These are phyloP conservation scores for Boletus rubropictus DNA, from an alignment of 768 basidiomycete species.

Conservation along the genomic window DNA sequence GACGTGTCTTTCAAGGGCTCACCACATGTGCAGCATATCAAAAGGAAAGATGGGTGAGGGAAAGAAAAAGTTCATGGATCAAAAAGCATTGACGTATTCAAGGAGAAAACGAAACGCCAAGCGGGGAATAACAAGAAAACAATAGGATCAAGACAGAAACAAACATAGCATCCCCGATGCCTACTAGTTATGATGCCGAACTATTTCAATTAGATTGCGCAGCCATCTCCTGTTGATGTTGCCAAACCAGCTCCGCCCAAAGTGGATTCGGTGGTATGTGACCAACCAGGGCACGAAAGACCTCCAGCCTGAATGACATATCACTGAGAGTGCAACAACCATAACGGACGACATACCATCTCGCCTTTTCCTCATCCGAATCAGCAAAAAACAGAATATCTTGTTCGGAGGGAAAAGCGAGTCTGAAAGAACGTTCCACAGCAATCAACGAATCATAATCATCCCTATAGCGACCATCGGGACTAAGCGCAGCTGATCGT, in stretches of 20 bases:
- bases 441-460: conserved; percentile 62
- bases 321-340: not conserved
- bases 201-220: conserved; percentile 11
- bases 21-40: conserved; percentile 16
- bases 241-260: conserved; percentile 91
- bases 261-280: conserved; percentile 88
- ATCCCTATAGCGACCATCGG: conserved; percentile 41
- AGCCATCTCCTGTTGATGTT: conserved; percentile 54
- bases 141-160: conserved; percentile 3
- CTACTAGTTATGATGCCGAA: not conserved
- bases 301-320: conserved; percentile 61
- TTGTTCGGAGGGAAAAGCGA: conserved; percentile 71
- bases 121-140: conserved; percentile 1
- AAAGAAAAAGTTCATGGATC: conserved; percentile 1
- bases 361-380: conserved; percentile 77
- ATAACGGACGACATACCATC: conserved; percentile 55
- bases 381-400: conserved; percentile 91
- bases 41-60: not conserved
- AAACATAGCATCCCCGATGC: not conserved
- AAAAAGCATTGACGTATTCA: not conserved
- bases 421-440: conserved; percentile 78
- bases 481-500: conserved; percentile 41
- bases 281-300: conserved; percentile 77
- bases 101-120: conserved; percentile 11
- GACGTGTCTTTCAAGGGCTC: conserved; percentile 4